phyloP scores from a whole-genome alignment of 371 early-diverging fungal species.

The Coelomomyces lativittatus region DNA sequence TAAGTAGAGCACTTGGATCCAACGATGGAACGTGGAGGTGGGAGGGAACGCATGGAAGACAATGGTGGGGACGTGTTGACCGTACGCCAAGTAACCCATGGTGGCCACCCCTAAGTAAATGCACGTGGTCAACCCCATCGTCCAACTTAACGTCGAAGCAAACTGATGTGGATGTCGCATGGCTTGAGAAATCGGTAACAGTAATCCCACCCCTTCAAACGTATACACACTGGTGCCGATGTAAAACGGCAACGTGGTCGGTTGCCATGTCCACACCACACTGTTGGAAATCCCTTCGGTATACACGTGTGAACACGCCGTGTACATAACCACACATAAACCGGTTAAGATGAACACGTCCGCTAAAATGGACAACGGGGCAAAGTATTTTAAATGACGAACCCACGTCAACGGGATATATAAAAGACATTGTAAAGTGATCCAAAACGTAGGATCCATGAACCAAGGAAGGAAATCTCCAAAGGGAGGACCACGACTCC shows the following conservation, averaged over 20 bases:
- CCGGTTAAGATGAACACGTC: constrained; percentile 71
- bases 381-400: constrained; percentile 65
- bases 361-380: constrained; percentile 63
- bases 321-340: constrained; percentile 16
- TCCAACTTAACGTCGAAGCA: constrained; percentile 41
- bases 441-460: neutral
- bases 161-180: constrained; percentile 47
- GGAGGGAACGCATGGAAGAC: constrained; percentile 59
- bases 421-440: constrained; percentile 42
- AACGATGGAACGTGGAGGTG: constrained; percentile 34
- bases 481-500: too few relatives aligned
- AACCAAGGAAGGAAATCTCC: too few relatives aligned
- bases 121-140: constrained; percentile 46
- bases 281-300: neutral
- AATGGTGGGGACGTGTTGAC: constrained; percentile 54
- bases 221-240: constrained; percentile 78
- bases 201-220: constrained; percentile 74
- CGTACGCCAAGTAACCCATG: constrained; percentile 60
- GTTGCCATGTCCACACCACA: constrained; percentile 30
- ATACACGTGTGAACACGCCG: neutral
- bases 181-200: constrained; percentile 21
- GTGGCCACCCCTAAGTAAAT: constrained; percentile 58
- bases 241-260: constrained; percentile 51
- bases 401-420: constrained; percentile 70
- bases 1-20: constrained; percentile 58